A percentile compares a stretch with the other conserved stretches of the same genome.
phyloP scores from a whole-genome alignment of 1,139 yeast species.

The Yamadazyma atmosphaerica region DNA sequence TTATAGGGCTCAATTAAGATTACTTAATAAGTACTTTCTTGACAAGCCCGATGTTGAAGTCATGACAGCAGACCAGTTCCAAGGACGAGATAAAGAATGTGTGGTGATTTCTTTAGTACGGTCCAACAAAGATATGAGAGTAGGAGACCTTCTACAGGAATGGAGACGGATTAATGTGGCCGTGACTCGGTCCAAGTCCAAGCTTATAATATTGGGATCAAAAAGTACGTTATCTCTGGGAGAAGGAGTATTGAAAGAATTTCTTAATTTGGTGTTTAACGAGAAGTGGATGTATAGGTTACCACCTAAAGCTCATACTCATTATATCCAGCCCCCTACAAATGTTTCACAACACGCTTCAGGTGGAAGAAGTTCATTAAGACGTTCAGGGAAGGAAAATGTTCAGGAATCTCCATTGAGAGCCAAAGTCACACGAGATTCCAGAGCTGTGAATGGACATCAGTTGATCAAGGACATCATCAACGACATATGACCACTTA shows the following conservation, averaged over 20 bases:
- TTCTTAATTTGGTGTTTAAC: conserved; percentile 58
- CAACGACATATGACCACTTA: too few species aligned
- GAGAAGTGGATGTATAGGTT: conserved; percentile 67
- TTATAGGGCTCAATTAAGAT: conserved; percentile 75
- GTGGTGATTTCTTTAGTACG: conserved; percentile 85
- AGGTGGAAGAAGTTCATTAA: too few species aligned
- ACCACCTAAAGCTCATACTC: conserved; percentile 39
- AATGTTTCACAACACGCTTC: too few species aligned
- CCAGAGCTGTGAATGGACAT: conserved; percentile 19
- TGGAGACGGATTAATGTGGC: conserved; percentile 95
- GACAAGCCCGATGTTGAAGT: conserved; percentile 58
- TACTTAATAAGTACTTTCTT: conserved; percentile 47
- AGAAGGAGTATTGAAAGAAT: conserved; percentile 57
- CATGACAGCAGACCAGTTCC: conserved; percentile 92
- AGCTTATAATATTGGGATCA: conserved; percentile 82
- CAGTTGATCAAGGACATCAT: conserved; percentile 28
- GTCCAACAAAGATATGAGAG: conserved; percentile 63
- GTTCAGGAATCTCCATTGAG: conserved; percentile 2
- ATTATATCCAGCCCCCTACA: conserved; percentile 15
- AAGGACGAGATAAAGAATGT: conserved; percentile 93
- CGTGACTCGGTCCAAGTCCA: conserved; percentile 84
- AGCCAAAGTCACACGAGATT: conserved; percentile 6
- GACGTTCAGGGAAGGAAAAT: background rate
- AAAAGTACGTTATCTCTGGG: conserved; percentile 53
- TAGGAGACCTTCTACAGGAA: conserved; percentile 81